Conservation (phyloP, 345 rosid species). For the Salix exigua region DNA sequence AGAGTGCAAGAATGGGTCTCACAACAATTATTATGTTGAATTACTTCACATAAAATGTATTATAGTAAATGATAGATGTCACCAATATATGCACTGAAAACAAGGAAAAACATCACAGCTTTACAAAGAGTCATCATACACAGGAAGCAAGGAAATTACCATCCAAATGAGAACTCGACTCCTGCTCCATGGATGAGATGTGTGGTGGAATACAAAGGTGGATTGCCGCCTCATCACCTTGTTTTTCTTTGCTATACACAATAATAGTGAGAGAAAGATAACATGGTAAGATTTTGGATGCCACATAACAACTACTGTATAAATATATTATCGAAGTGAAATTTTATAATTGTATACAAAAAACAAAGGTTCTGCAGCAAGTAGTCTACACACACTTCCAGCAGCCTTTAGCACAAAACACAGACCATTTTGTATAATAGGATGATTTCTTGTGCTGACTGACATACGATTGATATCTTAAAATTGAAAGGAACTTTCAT, state of each 20-base stretch:
- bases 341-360: neutral
- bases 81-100: neutral
- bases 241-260: slow-evolving; percentile 51
- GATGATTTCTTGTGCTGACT: too few species aligned
- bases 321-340: neutral
- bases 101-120: neutral
- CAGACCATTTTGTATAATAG: too few species aligned
- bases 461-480: too few species aligned
- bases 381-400: too few species aligned
- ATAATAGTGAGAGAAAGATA: neutral
- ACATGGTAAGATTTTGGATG: neutral
- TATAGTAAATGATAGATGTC: neutral
- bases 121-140: neutral
- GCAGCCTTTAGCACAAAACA: too few species aligned
- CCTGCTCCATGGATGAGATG: slow-evolving; percentile 96
- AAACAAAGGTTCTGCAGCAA: too few species aligned
- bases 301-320: neutral
- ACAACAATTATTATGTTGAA: too few species aligned
- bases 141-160: slow-evolving; percentile 38
- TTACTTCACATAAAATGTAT: too few species aligned
- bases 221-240: slow-evolving; percentile 72
- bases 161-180: slow-evolving; percentile 88
- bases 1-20: too few species aligned
- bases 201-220: slow-evolving; percentile 82
- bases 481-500: too few species aligned